These are phyloP conservation scores for Begonia peltatifolia DNA, from an alignment of 306 rosid genomes.

Conservation along the genomic window DNA sequence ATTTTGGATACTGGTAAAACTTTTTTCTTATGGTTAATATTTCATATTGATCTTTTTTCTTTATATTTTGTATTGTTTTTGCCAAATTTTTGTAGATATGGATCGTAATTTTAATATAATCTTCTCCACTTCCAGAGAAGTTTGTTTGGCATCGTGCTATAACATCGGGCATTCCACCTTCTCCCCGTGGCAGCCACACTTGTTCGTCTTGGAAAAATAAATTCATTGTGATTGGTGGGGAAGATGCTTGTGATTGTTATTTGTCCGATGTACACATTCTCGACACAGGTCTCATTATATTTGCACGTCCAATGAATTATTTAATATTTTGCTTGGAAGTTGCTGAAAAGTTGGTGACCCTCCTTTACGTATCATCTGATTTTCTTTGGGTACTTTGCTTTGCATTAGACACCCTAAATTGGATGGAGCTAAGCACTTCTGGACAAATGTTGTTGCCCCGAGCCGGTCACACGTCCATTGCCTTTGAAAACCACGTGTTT, in stretches of 20 bases:
- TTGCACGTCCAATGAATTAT: background rate
- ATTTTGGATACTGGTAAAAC: constrained; percentile 74
- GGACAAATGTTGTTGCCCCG: constrained; percentile 79
- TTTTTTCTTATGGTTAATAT: constrained; percentile 2
- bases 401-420: constrained; percentile 67
- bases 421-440: constrained; percentile 79
- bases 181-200: constrained; percentile 94
- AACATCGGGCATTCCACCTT: constrained; percentile 77
- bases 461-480: constrained; percentile 91
- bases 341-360: background rate
- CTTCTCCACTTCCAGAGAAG: constrained; percentile 44
- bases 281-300: constrained; percentile 46
- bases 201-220: constrained; percentile 91
- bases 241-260: constrained; percentile 78
- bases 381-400: constrained; percentile 14
- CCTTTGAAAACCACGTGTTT: constrained; percentile 74
- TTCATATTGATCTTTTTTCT: too few relatives aligned
- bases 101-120: too few relatives aligned
- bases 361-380: constrained; percentile 2
- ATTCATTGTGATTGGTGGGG: constrained; percentile 78
- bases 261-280: constrained; percentile 92
- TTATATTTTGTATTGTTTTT: too few relatives aligned
- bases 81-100: too few relatives aligned
- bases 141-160: constrained; percentile 72
- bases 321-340: too few relatives aligned